Percentiles rank a stretch among this genome's conserved stretches.
Conservation (phyloP, 164 flowering plant species). For the Berberis thunbergii region DNA sequence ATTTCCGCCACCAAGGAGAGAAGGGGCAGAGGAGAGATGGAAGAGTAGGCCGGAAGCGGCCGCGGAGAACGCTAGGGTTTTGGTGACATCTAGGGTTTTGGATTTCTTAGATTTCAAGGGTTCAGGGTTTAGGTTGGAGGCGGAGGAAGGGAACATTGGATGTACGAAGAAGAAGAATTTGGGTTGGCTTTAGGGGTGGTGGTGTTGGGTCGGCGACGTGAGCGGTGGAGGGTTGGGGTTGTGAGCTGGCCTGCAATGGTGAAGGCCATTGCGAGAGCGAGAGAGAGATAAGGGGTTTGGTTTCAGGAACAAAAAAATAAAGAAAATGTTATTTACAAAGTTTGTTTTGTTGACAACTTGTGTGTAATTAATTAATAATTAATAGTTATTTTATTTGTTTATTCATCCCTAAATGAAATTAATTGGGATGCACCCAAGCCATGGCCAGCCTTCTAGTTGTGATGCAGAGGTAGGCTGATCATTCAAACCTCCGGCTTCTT, state of each 20-base stretch:
- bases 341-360: no score
- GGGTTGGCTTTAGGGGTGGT: not conserved
- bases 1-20: constrained; percentile 5
- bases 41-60: constrained; percentile 20
- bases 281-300: no score
- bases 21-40: constrained; percentile 13
- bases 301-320: no score
- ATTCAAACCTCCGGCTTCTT: not conserved
- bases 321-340: no score
- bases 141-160: not conserved
- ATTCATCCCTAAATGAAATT: no score
- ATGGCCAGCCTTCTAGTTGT: no score
- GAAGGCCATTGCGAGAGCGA: no score
- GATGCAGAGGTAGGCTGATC: no score
- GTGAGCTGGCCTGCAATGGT: not conserved
- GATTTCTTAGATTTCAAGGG: constrained; percentile 14
- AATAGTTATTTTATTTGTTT: no score
- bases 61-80: constrained; percentile 29
- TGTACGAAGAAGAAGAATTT: not conserved
- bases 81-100: constrained; percentile 15
- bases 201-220: not conserved
- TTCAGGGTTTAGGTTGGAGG: constrained; percentile 14
- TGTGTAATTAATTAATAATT: no score
- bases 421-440: no score
- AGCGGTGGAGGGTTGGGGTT: not conserved